These are phyloP conservation scores for Penicillium paneum DNA, from an alignment of 2,329 filamentous ascomycete species.

Conservation along the genomic window DNA sequence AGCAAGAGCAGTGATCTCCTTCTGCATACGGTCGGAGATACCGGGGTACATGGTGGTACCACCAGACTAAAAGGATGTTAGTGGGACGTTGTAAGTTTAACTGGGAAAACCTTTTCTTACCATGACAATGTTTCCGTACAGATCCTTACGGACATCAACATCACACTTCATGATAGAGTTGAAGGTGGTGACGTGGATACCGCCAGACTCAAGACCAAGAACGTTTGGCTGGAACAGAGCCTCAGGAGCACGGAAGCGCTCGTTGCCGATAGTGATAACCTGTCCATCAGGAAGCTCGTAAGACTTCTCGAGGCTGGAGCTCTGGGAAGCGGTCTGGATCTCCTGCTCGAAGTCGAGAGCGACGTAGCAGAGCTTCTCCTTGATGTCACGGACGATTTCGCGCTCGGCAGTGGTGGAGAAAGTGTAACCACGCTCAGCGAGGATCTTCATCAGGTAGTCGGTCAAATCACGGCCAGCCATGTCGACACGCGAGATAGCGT, in stretches of 20 bases:
- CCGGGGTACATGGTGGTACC: slow-evolving; percentile 99
- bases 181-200: slow-evolving; percentile 99
- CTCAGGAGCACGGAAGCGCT: slow-evolving; percentile 99
- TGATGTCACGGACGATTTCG: slow-evolving; percentile 99
- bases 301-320: slow-evolving; percentile 98
- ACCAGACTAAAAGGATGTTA: slow-evolving; percentile 68
- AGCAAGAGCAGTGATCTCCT: slow-evolving; percentile 99
- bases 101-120: slow-evolving; percentile 55
- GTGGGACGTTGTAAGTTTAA: neutral
- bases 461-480: slow-evolving; percentile 99
- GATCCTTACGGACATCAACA: slow-evolving; percentile 99
- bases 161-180: slow-evolving; percentile 99
- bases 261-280: slow-evolving; percentile 99
- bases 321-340: slow-evolving; percentile 99
- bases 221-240: slow-evolving; percentile 99
- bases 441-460: slow-evolving; percentile 99
- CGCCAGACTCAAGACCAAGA: slow-evolving; percentile 95
- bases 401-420: slow-evolving; percentile 99
- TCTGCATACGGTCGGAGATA: slow-evolving; percentile 99
- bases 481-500: slow-evolving; percentile 99
- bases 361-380: slow-evolving; percentile 99
- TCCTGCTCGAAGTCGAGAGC: slow-evolving; percentile 99
- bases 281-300: slow-evolving; percentile 99
- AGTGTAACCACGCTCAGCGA: slow-evolving; percentile 98
- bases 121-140: slow-evolving; percentile 99